Conservation (phyloP, 352 stramenopile species). For the Pythium vanterpoolii region DNA sequence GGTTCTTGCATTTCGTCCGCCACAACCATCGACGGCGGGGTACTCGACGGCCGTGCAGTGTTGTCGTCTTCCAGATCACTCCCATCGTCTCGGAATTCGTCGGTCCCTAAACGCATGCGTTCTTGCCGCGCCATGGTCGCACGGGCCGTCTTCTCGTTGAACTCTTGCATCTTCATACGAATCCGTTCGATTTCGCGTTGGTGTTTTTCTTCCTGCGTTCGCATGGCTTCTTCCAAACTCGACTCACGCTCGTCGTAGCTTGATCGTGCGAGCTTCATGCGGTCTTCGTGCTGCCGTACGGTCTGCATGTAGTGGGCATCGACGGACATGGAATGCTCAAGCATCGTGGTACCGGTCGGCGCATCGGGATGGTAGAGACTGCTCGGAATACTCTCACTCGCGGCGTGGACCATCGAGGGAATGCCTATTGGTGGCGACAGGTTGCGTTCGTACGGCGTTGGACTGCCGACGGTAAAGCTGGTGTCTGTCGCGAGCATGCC, state of each 20-base stretch:
- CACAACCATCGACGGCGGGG: background rate
- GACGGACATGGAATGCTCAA: conserved; percentile 45
- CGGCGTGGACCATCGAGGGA: conserved; percentile 30
- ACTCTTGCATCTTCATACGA: conserved; percentile 79
- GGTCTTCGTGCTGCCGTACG: conserved; percentile 64
- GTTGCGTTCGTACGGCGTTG: background rate
- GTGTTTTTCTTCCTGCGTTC: conserved; percentile 79
- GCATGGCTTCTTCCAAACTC: conserved; percentile 66
- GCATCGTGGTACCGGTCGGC: conserved; percentile 28
- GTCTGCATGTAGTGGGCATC: conserved; percentile 58
- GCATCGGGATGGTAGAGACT: conserved; percentile 34
- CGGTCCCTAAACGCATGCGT: conserved; percentile 29
- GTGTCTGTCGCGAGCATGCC: background rate
- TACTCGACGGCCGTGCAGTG: background rate
- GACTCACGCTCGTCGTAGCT: conserved; percentile 70
- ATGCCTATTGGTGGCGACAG: background rate
- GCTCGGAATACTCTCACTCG: conserved; percentile 41
- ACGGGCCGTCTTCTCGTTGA: conserved; percentile 63
- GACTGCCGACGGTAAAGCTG: background rate
- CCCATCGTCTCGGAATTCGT: conserved; percentile 21
- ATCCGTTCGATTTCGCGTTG: conserved; percentile 81
- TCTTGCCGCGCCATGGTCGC: conserved; percentile 59
- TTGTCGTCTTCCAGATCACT: background rate
- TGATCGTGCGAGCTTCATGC: conserved; percentile 50
- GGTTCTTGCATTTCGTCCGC: background rate